Evolutionary conservation across 371 early-diverging fungal species (phyloP).

Genomic region (Chytridiales sp.): DNA sequence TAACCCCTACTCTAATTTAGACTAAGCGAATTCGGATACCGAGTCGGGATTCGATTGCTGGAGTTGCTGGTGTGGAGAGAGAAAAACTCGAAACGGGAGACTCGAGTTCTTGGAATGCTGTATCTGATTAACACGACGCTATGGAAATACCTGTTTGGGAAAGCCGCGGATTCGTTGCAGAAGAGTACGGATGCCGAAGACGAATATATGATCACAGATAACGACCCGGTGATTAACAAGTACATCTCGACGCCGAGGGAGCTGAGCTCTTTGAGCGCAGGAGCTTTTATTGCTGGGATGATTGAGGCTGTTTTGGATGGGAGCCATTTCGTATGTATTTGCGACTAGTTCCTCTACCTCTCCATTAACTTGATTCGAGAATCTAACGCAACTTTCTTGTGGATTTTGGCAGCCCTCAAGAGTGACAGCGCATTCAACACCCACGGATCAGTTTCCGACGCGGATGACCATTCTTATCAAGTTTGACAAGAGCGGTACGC

Average conservation of each 20-base stretch:
- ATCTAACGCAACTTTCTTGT: background rate
- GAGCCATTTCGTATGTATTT: constrained; percentile 79
- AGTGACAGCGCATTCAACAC: constrained; percentile 92
- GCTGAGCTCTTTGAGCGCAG: constrained; percentile 82
- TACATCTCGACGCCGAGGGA: constrained; percentile 93
- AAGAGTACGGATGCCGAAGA: constrained; percentile 92
- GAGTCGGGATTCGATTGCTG: constrained; percentile 82
- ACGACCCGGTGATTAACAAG: constrained; percentile 82
- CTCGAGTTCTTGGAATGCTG: constrained; percentile 77
- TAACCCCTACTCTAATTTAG: constrained; percentile 51
- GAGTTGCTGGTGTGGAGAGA: constrained; percentile 88
- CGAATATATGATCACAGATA: constrained; percentile 93
- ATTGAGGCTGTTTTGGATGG: constrained; percentile 92
- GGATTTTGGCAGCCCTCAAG: constrained; percentile 84
- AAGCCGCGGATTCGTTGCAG: constrained; percentile 87
- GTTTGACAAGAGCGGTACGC: constrained; percentile 63
- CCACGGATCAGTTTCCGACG: constrained; percentile 84
- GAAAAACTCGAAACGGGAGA: constrained; percentile 83
- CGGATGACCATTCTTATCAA: constrained; percentile 94
- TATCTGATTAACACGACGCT: constrained; percentile 88
- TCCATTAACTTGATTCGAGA: background rate
- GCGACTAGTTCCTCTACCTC: background rate
- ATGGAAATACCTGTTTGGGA: constrained; percentile 92
- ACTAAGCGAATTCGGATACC: constrained; percentile 87
- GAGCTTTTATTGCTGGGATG: constrained; percentile 93